Percentiles rank a stretch among this genome's conserved stretches.
phyloP scores from a whole-genome alignment of 2,329 filamentous ascomycete genomes.

The Penicillium paneum region DNA sequence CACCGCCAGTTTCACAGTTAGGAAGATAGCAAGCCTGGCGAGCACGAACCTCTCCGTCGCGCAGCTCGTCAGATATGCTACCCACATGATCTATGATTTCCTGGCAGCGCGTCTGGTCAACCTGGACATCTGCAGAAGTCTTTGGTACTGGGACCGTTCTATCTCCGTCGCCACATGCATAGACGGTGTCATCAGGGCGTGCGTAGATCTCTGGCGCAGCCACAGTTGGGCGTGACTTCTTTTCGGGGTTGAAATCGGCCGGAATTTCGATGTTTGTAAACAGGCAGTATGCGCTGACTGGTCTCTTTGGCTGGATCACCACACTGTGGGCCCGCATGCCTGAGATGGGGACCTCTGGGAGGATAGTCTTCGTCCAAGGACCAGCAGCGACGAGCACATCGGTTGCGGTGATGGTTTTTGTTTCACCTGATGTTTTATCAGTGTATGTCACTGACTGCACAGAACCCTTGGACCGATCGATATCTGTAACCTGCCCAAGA shows the following conservation, averaged over 20 bases:
- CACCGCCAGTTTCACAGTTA: constrained; percentile 61
- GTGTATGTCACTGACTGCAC: constrained; percentile 64
- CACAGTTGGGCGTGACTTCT: constrained; percentile 55
- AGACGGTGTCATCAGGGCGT: constrained; percentile 81
- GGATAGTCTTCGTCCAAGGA: constrained; percentile 58
- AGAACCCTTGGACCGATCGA: constrained; percentile 54
- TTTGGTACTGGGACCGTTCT: constrained; percentile 68
- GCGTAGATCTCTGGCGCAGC: constrained; percentile 93
- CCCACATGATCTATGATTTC: constrained; percentile 78
- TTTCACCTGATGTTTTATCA: constrained; percentile 50
- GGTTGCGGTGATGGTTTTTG: constrained; percentile 55
- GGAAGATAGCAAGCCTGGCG: constrained; percentile 94
- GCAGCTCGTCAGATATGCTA: constrained; percentile 55
- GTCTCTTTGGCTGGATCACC: constrained; percentile 55
- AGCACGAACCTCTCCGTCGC: constrained; percentile 65
- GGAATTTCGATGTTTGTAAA: constrained; percentile 85
- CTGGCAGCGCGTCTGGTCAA: constrained; percentile 73
- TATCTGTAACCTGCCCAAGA: constrained; percentile 65
- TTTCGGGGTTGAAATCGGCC: constrained; percentile 51
- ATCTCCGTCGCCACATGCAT: constrained; percentile 92
- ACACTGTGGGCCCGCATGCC: constrained; percentile 63
- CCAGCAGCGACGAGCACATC: constrained; percentile 60
- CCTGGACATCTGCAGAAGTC: constrained; percentile 70
- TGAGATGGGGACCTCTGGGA: constrained; percentile 56
- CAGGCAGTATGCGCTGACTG: constrained; percentile 49